Evolutionary conservation across 495 filamentous ascomycete genomes (phyloP).

Genomic region (Apodospora peruviana): DNA sequence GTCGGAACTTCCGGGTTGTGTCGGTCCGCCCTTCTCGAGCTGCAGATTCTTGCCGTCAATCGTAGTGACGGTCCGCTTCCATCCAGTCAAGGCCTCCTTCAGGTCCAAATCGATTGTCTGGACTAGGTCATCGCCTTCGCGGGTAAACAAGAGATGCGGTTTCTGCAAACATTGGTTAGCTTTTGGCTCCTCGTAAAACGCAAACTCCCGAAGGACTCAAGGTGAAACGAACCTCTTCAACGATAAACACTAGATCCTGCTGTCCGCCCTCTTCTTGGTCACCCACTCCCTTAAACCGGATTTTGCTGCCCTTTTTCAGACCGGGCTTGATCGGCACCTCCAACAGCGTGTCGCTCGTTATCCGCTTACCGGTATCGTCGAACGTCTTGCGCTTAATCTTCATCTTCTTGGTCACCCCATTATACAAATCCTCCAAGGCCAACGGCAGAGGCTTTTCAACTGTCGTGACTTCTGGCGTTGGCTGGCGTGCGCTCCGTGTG

Average conservation of each 20-base stretch:
- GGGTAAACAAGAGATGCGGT: constrained; percentile 72
- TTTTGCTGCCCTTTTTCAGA: constrained; percentile 91
- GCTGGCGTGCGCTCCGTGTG: constrained; percentile 39
- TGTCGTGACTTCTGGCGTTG: constrained; percentile 82
- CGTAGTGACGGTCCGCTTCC: constrained; percentile 83
- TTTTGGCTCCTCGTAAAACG: not conserved
- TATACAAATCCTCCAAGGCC: constrained; percentile 80
- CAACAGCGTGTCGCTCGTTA: constrained; percentile 78
- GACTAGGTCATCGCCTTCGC: constrained; percentile 80
- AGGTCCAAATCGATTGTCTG: constrained; percentile 72
- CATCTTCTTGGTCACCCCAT: constrained; percentile 86
- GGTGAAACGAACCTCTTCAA: constrained; percentile 77
- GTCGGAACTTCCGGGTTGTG: constrained; percentile 73
- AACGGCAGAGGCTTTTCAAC: constrained; percentile 79
- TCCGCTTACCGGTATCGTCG: constrained; percentile 77
- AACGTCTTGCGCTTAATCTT: constrained; percentile 95
- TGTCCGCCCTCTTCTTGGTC: constrained; percentile 97
- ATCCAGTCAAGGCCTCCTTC: constrained; percentile 97
- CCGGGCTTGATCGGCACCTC: constrained; percentile 94
- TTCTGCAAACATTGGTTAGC: constrained; percentile 49
- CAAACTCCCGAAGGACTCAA: not conserved
- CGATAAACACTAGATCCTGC: constrained; percentile 91
- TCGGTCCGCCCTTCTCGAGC: constrained; percentile 74
- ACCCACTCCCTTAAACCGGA: constrained; percentile 92
- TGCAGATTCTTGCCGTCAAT: constrained; percentile 83